A percentile compares a stretch with the other conserved stretches of the same genome.
phyloP scores from a whole-genome alignment of 2,329 filamentous ascomycete genomes.

The Talaromyces sp. region DNA sequence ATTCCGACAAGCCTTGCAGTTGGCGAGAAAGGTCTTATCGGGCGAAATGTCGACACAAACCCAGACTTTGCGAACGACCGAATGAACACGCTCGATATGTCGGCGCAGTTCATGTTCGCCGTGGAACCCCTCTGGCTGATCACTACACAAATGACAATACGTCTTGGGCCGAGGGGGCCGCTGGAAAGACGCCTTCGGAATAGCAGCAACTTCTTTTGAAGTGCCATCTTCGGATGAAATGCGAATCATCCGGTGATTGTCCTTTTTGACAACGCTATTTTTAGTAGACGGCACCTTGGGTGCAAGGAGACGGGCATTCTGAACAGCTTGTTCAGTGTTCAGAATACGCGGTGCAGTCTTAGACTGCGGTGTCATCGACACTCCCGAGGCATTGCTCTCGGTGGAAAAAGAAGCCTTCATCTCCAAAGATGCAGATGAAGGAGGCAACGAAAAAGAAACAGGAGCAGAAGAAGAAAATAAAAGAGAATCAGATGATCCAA shows the following conservation, averaged over 20 bases:
- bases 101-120: constrained; percentile 79
- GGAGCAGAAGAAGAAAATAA: constrained; percentile 40
- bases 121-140: constrained; percentile 75
- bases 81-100: constrained; percentile 68
- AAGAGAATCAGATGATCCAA: constrained; percentile 34
- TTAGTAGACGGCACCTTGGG: constrained; percentile 44
- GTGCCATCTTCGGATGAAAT: constrained; percentile 55
- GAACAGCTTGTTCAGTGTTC: constrained; percentile 43
- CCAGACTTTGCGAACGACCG: constrained; percentile 58
- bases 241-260: constrained; percentile 50
- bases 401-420: constrained; percentile 53
- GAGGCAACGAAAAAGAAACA: constrained; percentile 30
- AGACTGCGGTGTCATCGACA: constrained; percentile 45
- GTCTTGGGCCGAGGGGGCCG: constrained; percentile 64
- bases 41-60: constrained; percentile 61
- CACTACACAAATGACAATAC: constrained; percentile 67
- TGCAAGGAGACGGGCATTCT: constrained; percentile 48
- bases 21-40: constrained; percentile 65
- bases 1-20: constrained; percentile 78
- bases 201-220: constrained; percentile 56
- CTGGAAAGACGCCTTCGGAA: constrained; percentile 55
- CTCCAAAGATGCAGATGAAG: constrained; percentile 46
- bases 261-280: constrained; percentile 31
- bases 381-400: constrained; percentile 47
- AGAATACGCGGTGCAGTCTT: constrained; percentile 47